Evolutionary conservation across 1,284 basidiomycete species (phyloP).

Genomic region (Apiotrichum montevideense): DNA sequence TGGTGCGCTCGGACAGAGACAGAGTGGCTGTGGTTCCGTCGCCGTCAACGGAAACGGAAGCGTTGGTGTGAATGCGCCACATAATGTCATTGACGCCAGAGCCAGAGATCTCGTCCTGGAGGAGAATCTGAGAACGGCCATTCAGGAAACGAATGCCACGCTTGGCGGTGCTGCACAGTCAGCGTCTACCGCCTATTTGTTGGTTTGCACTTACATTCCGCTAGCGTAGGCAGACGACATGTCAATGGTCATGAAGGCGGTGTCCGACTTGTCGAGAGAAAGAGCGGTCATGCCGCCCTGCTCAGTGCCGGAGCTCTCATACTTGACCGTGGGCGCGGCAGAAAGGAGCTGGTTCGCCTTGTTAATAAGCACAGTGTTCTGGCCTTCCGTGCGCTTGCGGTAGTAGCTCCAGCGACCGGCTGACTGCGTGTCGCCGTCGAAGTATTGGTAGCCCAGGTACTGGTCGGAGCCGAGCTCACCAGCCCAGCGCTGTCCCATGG

Average conservation of each 20-base stretch:
- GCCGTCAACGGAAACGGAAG: slow-evolving; percentile 43
- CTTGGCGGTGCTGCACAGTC: slow-evolving; percentile 49
- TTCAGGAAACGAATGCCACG: slow-evolving; percentile 88
- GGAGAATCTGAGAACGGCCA: slow-evolving; percentile 75
- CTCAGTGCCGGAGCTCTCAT: slow-evolving; percentile 56
- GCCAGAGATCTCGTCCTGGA: slow-evolving; percentile 76
- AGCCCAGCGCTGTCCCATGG: slow-evolving; percentile 88
- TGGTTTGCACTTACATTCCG: neutral
- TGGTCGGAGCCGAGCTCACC: slow-evolving; percentile 89
- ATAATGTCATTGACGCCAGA: slow-evolving; percentile 53
- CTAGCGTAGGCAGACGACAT: slow-evolving; percentile 67
- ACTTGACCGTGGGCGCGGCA: slow-evolving; percentile 58
- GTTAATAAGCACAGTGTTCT: slow-evolving; percentile 85
- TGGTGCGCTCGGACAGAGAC: slow-evolving; percentile 59
- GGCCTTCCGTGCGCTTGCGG: slow-evolving; percentile 92
- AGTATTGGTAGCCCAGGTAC: slow-evolving; percentile 69
- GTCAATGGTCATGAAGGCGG: slow-evolving; percentile 77
- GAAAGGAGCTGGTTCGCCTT: slow-evolving; percentile 72
- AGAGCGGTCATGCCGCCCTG: slow-evolving; percentile 68
- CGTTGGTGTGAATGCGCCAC: slow-evolving; percentile 93
- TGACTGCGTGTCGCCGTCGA: slow-evolving; percentile 65
- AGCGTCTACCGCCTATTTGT: too few species aligned
- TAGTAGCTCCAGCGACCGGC: slow-evolving; percentile 82
- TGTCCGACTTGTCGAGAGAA: slow-evolving; percentile 60
- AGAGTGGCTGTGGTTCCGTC: slow-evolving; percentile 57